phyloP scores from a whole-genome alignment of 495 filamentous ascomycete genomes.

The Aspergillus hancockii region DNA sequence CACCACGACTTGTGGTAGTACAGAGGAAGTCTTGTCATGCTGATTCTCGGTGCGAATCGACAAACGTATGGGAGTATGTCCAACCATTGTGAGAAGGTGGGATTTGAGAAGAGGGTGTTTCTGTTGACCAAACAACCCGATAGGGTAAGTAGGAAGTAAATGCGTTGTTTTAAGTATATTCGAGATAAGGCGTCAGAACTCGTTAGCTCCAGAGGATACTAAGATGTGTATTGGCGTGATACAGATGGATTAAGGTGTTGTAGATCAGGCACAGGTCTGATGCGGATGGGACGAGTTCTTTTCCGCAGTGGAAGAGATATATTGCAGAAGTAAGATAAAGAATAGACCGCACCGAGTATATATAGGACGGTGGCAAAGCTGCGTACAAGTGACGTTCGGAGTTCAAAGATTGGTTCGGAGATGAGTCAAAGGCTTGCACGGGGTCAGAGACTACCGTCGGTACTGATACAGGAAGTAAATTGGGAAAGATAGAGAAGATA shows the following conservation, averaged over 20 bases:
- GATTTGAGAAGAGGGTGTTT: neutral
- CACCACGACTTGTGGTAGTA: slow-evolving; percentile 15
- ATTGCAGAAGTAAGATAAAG: neutral
- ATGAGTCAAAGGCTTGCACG: neutral
- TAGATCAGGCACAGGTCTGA: no score
- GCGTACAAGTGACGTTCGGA: neutral
- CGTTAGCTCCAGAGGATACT: no score
- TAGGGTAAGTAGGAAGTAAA: neutral
- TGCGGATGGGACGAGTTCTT: neutral
- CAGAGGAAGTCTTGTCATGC: slow-evolving; percentile 15
- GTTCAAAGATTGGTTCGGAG: slow-evolving; percentile 1
- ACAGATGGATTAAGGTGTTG: no score
- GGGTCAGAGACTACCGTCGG: neutral
- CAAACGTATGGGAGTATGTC: slow-evolving; percentile 28
- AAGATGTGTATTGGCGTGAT: no score
- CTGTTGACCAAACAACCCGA: neutral
- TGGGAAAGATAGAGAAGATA: neutral
- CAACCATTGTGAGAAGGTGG: neutral
- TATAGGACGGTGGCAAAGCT: neutral
- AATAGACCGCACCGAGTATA: neutral
- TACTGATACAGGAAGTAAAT: neutral
- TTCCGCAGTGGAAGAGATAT: neutral
- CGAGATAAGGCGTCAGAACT: no score
- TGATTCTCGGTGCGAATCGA: slow-evolving; percentile 30
- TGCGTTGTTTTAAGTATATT: no score